A percentile compares a stretch with the other conserved stretches of the same genome.
Evolutionary conservation across 306 rosid genomes (phyloP).

Genomic region (Vicia faba): DNA sequence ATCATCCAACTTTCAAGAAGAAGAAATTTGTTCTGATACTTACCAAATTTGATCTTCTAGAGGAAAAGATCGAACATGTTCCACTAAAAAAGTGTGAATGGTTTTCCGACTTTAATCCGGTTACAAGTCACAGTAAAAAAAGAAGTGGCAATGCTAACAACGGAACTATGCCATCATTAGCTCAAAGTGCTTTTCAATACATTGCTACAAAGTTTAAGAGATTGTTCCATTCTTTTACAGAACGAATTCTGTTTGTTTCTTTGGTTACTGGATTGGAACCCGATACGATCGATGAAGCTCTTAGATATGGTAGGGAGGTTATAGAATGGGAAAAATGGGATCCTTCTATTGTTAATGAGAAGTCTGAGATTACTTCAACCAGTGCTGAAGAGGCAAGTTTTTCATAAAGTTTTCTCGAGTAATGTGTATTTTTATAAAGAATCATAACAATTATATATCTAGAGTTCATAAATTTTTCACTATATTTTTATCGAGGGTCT

Average conservation of each 20-base stretch:
- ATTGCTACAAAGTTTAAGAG: slow-evolving; percentile 76
- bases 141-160: slow-evolving; percentile 36
- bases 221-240: slow-evolving; percentile 51
- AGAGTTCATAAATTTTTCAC: slow-evolving; percentile 28
- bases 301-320: slow-evolving; percentile 75
- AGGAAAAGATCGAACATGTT: slow-evolving; percentile 60
- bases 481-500: no score
- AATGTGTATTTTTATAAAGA: slow-evolving; percentile 30
- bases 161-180: slow-evolving; percentile 51
- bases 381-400: slow-evolving; percentile 56
- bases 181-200: slow-evolving; percentile 66
- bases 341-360: slow-evolving; percentile 42
- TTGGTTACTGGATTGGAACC: slow-evolving; percentile 63
- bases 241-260: slow-evolving; percentile 66
- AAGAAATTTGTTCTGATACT: slow-evolving; percentile 68
- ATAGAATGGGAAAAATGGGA: slow-evolving; percentile 60
- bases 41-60: slow-evolving; percentile 71
- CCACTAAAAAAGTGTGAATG: slow-evolving; percentile 73
- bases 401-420: background rate
- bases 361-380: slow-evolving; percentile 49
- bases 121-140: slow-evolving; percentile 37
- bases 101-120: slow-evolving; percentile 70
- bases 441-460: background rate
- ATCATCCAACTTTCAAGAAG: slow-evolving; percentile 47
- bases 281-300: slow-evolving; percentile 68